Evolutionary conservation across 768 basidiomycete genomes (phyloP), one percentile per base, ranked within the genome.

Genomic region (Lactarius vividus): DNA sequence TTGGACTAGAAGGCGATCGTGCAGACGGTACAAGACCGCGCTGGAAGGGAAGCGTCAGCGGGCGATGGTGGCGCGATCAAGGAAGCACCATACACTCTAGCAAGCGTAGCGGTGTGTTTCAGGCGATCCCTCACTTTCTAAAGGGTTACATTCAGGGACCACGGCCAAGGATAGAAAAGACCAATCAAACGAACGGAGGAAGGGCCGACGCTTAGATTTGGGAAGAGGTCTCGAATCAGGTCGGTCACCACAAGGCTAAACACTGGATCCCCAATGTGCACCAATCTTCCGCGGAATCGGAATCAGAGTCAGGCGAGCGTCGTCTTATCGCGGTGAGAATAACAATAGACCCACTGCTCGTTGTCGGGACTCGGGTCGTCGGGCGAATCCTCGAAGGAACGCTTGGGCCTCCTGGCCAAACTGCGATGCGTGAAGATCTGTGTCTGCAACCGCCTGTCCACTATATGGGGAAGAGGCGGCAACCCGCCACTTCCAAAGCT

Each of bases 101-200:
- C 65, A 23, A 66, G 61, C 7, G 29, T 66, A 28, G 31, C 61
- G 11, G 61, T 56, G 15, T 42, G 46, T 28, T 66, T 66, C 54
- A 66, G 65, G 46, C 61, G 56, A 26, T 66, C 65, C 53, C 65
- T 62, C 61, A 66, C 46, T 62, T 66, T 66, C 65, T 66, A 52
- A 16, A 42, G 20, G 37, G 28, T 57, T 40, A 29, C 0, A 52
- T 28, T 31, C 16, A 35, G 28, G 18, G 31, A 42, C 52, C 31
- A 66, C 31, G 11, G 23, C n/a, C n/a, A 40, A 40, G 35, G n/a
- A 8, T 35, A n/a, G 53, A 31, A n/a, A 18, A 53, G 8, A 33
- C 49, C 8, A 37, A 10, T 35, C 35, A 42, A 35, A 62, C 65
- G 29, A 16, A 66, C 65, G 13, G 65, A 66, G 39, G 65, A 66